Percentiles rank a stretch among this genome's conserved stretches.
These are phyloP conservation scores for Rhodocollybia butyracea DNA, from an alignment of 768 basidiomycete genomes.

Conservation along the genomic window DNA sequence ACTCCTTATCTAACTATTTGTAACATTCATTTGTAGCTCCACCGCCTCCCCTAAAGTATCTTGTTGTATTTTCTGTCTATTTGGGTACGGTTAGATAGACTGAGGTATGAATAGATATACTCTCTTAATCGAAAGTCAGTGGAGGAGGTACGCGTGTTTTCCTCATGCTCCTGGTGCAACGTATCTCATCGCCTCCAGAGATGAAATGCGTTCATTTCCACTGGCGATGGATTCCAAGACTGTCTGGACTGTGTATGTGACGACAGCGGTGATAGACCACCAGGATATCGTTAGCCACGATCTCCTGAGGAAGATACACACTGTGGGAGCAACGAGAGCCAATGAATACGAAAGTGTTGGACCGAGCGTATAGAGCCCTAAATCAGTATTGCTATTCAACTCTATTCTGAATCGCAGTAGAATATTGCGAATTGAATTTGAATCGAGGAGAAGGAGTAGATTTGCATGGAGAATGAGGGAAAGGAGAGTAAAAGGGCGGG, in stretches of 20 bases:
- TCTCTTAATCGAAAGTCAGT: too few relatives aligned
- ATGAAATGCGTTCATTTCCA: conserved; percentile 43
- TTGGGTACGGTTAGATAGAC: too few relatives aligned
- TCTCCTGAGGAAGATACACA: conserved; percentile 44
- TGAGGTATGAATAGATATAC: too few relatives aligned
- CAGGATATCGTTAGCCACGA: conserved; percentile 53
- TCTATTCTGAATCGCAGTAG: conserved; percentile 9
- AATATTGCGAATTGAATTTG: conserved; percentile 32
- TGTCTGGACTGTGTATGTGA: conserved; percentile 44
- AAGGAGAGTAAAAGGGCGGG: conserved; percentile 42
- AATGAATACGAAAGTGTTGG: conserved; percentile 30
- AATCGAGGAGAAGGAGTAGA: conserved; percentile 39
- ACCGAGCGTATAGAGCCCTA: conserved; percentile 30
- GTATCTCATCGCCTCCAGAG: conserved; percentile 54
- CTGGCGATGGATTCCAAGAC: conserved; percentile 41
- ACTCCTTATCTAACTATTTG: too few relatives aligned
- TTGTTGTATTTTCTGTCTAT: too few relatives aligned
- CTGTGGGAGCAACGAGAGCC: conserved; percentile 45
- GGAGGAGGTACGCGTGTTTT: background rate
- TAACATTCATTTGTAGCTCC: too few relatives aligned
- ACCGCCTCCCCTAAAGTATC: too few relatives aligned
- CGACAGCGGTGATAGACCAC: conserved; percentile 44
- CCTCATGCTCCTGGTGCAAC: conserved; percentile 49
- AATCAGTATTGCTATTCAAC: conserved; percentile 25
- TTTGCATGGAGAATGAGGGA: conserved; percentile 51